phyloP scores from a whole-genome alignment of 2,329 filamentous ascomycete genomes.

The Sporothrix curviconia region DNA sequence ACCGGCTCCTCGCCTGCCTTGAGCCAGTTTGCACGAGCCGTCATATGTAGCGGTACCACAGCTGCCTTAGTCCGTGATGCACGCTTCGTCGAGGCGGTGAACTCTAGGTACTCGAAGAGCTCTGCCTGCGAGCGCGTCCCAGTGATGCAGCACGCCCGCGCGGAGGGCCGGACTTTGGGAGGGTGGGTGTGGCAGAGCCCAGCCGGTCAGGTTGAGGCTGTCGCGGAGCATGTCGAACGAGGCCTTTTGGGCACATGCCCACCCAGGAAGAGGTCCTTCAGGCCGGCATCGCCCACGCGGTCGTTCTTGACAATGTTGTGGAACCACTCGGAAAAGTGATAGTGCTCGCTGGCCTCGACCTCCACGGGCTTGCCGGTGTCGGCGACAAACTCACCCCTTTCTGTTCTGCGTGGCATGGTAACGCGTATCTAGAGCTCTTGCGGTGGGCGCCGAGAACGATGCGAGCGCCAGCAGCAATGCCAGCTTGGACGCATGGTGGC shows the following conservation, averaged over 20 bases:
- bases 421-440: neutral
- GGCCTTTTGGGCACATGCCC: slow-evolving; percentile 3
- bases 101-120: slow-evolving; percentile 2
- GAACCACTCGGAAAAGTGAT: slow-evolving; percentile 1
- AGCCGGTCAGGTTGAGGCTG: slow-evolving; percentile 4
- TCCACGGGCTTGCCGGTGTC: neutral
- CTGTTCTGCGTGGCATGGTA: slow-evolving; percentile 4
- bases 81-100: slow-evolving; percentile 7
- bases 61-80: slow-evolving; percentile 8
- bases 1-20: slow-evolving; percentile 14
- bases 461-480: slow-evolving; percentile 6
- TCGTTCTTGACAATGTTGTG: slow-evolving; percentile 6
- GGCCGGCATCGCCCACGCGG: neutral
- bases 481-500: neutral
- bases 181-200: neutral
- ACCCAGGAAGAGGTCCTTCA: neutral
- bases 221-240: neutral
- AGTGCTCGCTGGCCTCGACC: neutral
- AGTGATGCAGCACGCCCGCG: neutral
- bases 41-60: slow-evolving; percentile 19
- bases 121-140: neutral
- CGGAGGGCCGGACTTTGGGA: neutral
- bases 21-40: slow-evolving; percentile 19
- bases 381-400: neutral
- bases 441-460: neutral